Base-by-base conservation (phyloP, 2,329 filamentous ascomycete genomes). In the Parasarocladium wereldwijsianum region DNA sequence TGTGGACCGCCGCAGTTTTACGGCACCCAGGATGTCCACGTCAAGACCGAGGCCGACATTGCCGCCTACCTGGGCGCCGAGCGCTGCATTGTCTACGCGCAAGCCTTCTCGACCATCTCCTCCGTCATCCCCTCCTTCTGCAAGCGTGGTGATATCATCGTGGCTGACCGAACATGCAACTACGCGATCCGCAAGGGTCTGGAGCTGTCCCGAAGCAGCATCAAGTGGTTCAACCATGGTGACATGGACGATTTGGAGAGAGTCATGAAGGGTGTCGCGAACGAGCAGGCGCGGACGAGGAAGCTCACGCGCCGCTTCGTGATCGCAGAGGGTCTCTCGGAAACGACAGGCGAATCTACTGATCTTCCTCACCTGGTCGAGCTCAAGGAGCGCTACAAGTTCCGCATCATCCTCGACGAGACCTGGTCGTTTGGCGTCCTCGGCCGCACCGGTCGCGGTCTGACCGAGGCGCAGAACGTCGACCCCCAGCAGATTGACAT, bases 1-100 rank as follows among this genome's bases (percentile, higher is more conserved):
- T 98, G 90, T 50, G 90, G 90, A 13, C 90, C 90, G 12, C 90
- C 90, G 5, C 86, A 93, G 39, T 98, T 98, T 60, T 98, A 98
- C 58, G 90, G 86, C 40, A 98, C 85, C 18, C 87, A 96, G 52
- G 90, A 98, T 55, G 86, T 96, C 26, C 90, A 98, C 55, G 87
- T 94, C 72, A 90, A 92, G 62, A 85, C 84, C 11, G 90, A 98
- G 57, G 73, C 82, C 33, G 87, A 96, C 50, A 86, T 98, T 46
- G 85, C 90, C 15, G 70, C 80, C 8, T 93, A 87, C 49, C 58
- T 98, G 16, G 90, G 90, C 15, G 83, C 82, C 2, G 75, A 86
- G 32, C 76, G 79, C 18, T 92, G 84, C 48, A 96, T 98, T 41
- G 76, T 98, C 35, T 98, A 98, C 48, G 82, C 90, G 1, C 90